phyloP scores from a whole-genome alignment of 169 alveolate genomes.

The Plasmodium reichenowi region DNA sequence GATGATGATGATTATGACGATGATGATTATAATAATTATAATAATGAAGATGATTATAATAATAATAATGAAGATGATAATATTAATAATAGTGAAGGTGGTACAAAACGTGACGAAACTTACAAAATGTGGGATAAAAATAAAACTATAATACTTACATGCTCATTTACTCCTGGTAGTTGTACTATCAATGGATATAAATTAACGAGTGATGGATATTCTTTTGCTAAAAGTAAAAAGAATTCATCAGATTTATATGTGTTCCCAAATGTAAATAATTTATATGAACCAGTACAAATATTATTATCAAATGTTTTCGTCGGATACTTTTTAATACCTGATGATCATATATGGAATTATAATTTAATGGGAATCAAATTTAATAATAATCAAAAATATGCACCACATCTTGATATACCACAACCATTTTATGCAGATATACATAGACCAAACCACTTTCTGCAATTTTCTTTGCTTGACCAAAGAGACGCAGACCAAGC shows the following conservation, averaged over 20 bases:
- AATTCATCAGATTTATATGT: slow-evolving; percentile 77
- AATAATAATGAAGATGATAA: neutral
- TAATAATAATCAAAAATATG: slow-evolving; percentile 93
- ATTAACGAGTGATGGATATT: slow-evolving; percentile 94
- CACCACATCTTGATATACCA: slow-evolving; percentile 94
- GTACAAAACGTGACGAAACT: slow-evolving; percentile 2
- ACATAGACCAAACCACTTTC: slow-evolving; percentile 96
- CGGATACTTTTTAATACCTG: slow-evolving; percentile 99
- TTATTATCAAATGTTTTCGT: slow-evolving; percentile 96
- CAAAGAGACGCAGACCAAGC: slow-evolving; percentile 73
- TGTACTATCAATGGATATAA: slow-evolving; percentile 96
- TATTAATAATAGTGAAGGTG: slow-evolving; percentile 8
- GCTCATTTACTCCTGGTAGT: slow-evolving; percentile 98
- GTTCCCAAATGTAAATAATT: slow-evolving; percentile 54
- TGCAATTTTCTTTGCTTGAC: slow-evolving; percentile 87
- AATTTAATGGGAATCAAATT: slow-evolving; percentile 97
- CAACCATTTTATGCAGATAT: slow-evolving; percentile 97
- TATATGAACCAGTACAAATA: slow-evolving; percentile 93
- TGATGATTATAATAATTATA: slow-evolving; percentile 13
- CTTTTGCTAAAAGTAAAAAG: slow-evolving; percentile 92
- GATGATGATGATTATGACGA: slow-evolving; percentile 8
- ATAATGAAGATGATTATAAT: neutral
- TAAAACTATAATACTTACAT: slow-evolving; percentile 83
- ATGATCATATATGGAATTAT: slow-evolving; percentile 99
- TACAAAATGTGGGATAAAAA: slow-evolving; percentile 66